A percentile compares a stretch with the other conserved stretches of the same genome.
phyloP scores from a whole-genome alignment of 2,329 filamentous ascomycete genomes.

The Fusarium buharicum region DNA sequence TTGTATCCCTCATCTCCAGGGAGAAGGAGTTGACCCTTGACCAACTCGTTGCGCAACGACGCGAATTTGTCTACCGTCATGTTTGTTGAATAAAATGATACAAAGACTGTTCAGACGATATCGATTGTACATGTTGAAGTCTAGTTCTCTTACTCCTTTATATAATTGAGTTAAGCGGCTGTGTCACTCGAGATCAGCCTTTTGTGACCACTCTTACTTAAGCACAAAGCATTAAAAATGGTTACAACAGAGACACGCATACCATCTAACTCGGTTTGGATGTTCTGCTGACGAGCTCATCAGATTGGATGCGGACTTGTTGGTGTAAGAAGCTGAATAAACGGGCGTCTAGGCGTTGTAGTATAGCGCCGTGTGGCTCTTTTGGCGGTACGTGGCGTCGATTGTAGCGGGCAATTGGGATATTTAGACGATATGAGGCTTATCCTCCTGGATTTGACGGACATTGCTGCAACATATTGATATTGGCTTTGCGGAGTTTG shows the following conservation, averaged over 20 bases:
- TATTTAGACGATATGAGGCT: not conserved
- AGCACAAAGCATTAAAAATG: not conserved
- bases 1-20: constrained; percentile 50
- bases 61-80: constrained; percentile 36
- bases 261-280: not conserved
- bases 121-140: not conserved
- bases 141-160: constrained; percentile 1
- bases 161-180: constrained; percentile 5
- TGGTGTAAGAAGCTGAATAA: constrained; percentile 2
- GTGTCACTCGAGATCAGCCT: not conserved
- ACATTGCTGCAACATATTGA: not conserved
- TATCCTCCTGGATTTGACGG: not conserved
- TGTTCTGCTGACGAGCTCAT: not conserved
- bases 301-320: constrained; percentile 1
- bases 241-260: not conserved
- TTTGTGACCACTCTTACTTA: not conserved
- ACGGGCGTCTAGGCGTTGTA: not conserved
- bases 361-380: not conserved
- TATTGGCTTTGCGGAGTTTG: too few relatives aligned
- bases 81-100: not conserved
- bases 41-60: constrained; percentile 32
- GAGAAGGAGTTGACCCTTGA: constrained; percentile 46
- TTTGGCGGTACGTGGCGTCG: not conserved
- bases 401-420: not conserved
- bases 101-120: not conserved